Base-by-base conservation (phyloP, 2,329 filamentous ascomycete genomes). In the Rutstroemia sp. region DNA sequence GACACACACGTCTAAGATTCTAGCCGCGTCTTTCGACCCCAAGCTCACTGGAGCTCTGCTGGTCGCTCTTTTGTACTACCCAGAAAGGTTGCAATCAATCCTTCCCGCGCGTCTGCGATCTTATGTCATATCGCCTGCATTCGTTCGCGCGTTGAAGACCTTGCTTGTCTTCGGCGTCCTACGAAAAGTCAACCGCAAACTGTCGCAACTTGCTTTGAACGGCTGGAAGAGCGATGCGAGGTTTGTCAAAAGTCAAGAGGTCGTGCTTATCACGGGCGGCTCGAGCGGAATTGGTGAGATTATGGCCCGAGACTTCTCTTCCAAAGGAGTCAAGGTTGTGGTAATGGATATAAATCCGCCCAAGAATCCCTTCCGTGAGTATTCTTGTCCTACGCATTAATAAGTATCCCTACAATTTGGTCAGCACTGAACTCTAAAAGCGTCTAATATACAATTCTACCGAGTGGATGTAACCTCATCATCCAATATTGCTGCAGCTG, bases 261-360 rank as follows among this genome's bases (percentile, higher is more conserved):
- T 90, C 44, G 84, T 88, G 2, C 74, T 91, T 41, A 77, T 92
- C n/a, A 90, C 88, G 0, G 88, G 88, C 6, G 88, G 88, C 6
- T 81, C 83, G 48, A 81, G 81, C 60, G 88, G 88, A 0, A 90
- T 92, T 41, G 54, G 54, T 25, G 54, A 56, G 39, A 72, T 78
- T 42, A 78, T 90, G 16, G 86, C 86, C 12, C 75, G 77, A 60
- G 70, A 85, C 49, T 76, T 92, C 23, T 83, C 82, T 1, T 79
- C 82, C 65, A 73, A 73, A 56, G 82, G 81, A 2, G 75, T 87
- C 60, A 87, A 81, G 62, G 85, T 91, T 37, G 83, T 85, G 0
- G 83, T 90, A 3, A 69, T 92, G 30, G 88, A 92, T 70, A 75
- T 89, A 30, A 80, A 84, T 63, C 75, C 76, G 8, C 70, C 83